Evolutionary conservation across 306 rosid species (phyloP).

Genomic region (Rosa lucieae): DNA sequence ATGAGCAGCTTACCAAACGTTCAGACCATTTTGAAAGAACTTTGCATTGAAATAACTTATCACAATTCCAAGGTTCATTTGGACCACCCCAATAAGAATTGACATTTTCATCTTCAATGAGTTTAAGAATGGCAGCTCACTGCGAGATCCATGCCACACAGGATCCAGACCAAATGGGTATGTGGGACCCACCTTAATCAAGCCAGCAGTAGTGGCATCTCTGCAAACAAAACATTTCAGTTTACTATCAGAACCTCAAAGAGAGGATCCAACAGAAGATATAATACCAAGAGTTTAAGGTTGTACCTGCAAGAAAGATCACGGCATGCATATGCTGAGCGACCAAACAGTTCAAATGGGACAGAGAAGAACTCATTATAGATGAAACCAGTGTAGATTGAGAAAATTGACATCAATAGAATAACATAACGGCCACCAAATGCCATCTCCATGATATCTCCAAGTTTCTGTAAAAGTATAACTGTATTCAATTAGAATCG

Average conservation of each 20-base stretch:
- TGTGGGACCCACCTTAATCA: conserved; percentile 70
- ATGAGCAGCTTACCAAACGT: conserved; percentile 65
- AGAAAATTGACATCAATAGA: conserved; percentile 85
- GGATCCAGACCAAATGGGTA: conserved; percentile 99
- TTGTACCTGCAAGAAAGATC: conserved; percentile 84
- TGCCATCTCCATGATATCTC: conserved; percentile 92
- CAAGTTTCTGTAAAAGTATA: conserved; percentile 80
- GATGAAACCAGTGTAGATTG: conserved; percentile 92
- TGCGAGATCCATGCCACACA: conserved; percentile 91
- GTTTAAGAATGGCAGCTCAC: conserved; percentile 95
- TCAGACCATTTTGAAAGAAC: conserved; percentile 65
- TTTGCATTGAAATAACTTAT: conserved; percentile 80
- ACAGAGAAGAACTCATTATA: conserved; percentile 96
- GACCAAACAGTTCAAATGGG: conserved; percentile 81
- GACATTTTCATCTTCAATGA: conserved; percentile 99
- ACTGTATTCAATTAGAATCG: conserved; percentile 30
- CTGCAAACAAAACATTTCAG: conserved; percentile 37
- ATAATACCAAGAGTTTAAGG: conserved; percentile 16
- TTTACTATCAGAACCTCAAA: conserved; percentile 4
- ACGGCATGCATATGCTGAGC: conserved; percentile 87
- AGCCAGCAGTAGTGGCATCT: conserved; percentile 78
- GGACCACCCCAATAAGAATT: conserved; percentile 91
- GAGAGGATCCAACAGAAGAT: conserved; percentile 11
- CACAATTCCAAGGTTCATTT: conserved; percentile 95
- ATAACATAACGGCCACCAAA: conserved; percentile 97